Percentiles rank a stretch among this genome's conserved stretches.
Conservation (phyloP, 306 rosid species). For the Arachis hypogaea region DNA sequence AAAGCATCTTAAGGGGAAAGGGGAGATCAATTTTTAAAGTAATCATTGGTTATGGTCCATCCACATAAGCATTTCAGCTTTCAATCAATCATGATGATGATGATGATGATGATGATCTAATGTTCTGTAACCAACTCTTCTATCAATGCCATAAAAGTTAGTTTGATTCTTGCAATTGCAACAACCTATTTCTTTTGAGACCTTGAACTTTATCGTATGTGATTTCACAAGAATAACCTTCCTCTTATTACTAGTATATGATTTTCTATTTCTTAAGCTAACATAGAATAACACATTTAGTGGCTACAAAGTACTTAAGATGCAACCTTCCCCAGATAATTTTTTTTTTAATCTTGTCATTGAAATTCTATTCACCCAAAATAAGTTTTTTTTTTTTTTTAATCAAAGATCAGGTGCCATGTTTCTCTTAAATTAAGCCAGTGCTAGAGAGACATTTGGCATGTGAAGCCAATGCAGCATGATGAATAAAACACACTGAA, state of each 20-base stretch:
- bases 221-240: background rate
- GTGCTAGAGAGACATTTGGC: constrained; percentile 32
- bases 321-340: constrained; percentile 46
- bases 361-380: constrained; percentile 16
- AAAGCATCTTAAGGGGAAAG: constrained; percentile 27
- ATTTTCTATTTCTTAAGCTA: background rate
- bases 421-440: constrained; percentile 32
- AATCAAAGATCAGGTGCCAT: background rate
- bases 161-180: constrained; percentile 6
- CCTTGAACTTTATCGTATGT: constrained; percentile 4
- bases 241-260: background rate
- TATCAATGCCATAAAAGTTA: constrained; percentile 17
- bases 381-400: no score
- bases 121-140: background rate
- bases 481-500: background rate
- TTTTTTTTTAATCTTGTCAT: constrained; percentile 12
- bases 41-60: constrained; percentile 32
- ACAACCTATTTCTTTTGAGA: background rate
- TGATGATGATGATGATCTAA: background rate
- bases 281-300: constrained; percentile 36
- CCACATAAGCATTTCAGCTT: constrained; percentile 20
- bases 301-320: constrained; percentile 42
- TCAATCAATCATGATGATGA: constrained; percentile 3
- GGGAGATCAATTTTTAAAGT: background rate
- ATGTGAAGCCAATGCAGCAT: background rate